Percentiles rank a stretch among this genome's conserved stretches.
phyloP scores from a whole-genome alignment of 495 filamentous ascomycete genomes.

The Terfezia boudieri region DNA sequence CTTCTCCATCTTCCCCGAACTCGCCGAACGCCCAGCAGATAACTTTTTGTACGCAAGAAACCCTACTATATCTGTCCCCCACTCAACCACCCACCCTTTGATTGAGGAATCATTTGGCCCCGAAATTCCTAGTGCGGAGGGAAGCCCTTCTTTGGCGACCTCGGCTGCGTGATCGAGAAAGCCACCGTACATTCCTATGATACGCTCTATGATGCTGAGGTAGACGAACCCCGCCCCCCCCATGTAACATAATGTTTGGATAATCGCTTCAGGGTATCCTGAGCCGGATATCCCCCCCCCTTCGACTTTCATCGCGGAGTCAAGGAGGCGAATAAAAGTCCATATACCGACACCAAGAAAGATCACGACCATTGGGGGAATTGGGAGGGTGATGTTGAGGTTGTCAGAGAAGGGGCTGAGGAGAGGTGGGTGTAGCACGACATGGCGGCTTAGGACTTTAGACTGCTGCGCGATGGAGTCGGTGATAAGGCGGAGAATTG shows the following conservation, averaged over 20 bases:
- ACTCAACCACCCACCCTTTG: conserved; percentile 31
- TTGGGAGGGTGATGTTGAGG: background rate
- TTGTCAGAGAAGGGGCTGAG: conserved; percentile 1
- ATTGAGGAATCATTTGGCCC: conserved; percentile 9
- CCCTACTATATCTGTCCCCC: conserved; percentile 37
- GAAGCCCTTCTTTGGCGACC: conserved; percentile 26
- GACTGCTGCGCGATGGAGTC: conserved; percentile 43
- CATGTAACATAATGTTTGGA: conserved; percentile 22
- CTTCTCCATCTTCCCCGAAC: conserved; percentile 19
- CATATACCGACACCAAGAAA: conserved; percentile 13
- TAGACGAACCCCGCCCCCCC: conserved; percentile 26
- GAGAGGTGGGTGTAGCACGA: conserved; percentile 31
- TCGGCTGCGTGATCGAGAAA: conserved; percentile 30
- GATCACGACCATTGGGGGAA: conserved; percentile 21
- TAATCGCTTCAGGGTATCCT: conserved; percentile 3
- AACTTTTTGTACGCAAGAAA: conserved; percentile 7
- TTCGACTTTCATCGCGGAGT: conserved; percentile 14
- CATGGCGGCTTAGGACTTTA: conserved; percentile 26
- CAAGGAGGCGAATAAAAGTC: conserved; percentile 15
- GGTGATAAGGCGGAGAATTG: conserved; percentile 27
- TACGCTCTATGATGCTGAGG: conserved; percentile 22
- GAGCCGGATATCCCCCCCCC: no score
- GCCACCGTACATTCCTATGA: conserved; percentile 24
- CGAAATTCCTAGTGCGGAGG: conserved; percentile 17
- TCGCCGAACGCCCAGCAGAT: conserved; percentile 5